Percentiles rank a stretch among this genome's conserved stretches.
These are phyloP conservation scores for Tylopilus sp. DNA, from an alignment of 768 basidiomycete genomes.

Conservation along the genomic window DNA sequence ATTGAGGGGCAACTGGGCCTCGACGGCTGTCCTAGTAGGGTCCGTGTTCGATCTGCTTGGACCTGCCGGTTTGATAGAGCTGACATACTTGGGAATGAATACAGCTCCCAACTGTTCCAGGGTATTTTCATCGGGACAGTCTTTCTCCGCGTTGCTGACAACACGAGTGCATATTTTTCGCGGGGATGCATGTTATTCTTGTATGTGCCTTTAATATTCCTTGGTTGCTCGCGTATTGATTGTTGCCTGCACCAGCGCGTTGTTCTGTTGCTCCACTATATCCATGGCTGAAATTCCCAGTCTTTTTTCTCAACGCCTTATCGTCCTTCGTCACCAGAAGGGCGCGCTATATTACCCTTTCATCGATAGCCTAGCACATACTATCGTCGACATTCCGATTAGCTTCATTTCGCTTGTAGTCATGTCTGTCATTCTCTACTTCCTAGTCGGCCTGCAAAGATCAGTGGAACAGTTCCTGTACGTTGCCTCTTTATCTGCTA, in stretches of 20 bases:
- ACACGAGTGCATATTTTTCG: conserved; percentile 39
- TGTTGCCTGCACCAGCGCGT: conserved; percentile 34
- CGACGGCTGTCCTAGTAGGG: conserved; percentile 35
- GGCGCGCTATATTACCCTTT: conserved; percentile 50
- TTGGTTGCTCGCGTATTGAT: neutral
- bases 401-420: conserved; percentile 20
- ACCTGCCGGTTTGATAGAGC: conserved; percentile 1
- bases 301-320: conserved; percentile 41
- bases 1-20: conserved; percentile 37
- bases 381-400: conserved; percentile 45
- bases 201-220: conserved; percentile 31
- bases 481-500: neutral
- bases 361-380: conserved; percentile 41
- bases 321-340: conserved; percentile 41
- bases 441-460: conserved; percentile 18
- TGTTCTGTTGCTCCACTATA: conserved; percentile 49
- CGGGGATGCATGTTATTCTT: conserved; percentile 79
- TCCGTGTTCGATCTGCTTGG: conserved; percentile 20
- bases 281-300: conserved; percentile 52
- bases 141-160: conserved; percentile 38
- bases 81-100: neutral
- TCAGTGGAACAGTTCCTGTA: conserved; percentile 20
- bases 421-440: conserved; percentile 16
- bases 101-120: conserved; percentile 35
- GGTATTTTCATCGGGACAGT: conserved; percentile 31